Evolutionary conservation across 2,329 filamentous ascomycete genomes (phyloP), one percentile per base, ranked within the genome.

Genomic region (Fusarium sp.): DNA sequence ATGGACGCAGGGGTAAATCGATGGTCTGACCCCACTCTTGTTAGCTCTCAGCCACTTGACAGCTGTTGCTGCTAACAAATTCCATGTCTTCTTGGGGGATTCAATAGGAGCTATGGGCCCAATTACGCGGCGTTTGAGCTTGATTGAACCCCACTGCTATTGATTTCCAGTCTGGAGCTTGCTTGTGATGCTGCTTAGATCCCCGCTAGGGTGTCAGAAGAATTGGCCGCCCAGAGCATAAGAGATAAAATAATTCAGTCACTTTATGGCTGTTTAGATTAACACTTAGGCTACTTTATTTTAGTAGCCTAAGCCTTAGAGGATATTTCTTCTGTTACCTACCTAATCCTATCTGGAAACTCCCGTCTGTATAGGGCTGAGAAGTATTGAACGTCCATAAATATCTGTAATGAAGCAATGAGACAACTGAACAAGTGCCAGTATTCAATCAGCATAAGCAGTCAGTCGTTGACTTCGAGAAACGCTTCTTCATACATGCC

Each of bases 1-100:
- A 70, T 70, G 45, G 70, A 71, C 62, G 72, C 73, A 75, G 72
- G 73, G 73, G 73, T 66, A 32, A 54, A 43, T 53, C 44, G 29
- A 38, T 40, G 51, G 47, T 15, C 49, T 44, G 65, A 57, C 44
- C 64, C 73, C 67, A 69, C 71, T 72, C 64, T 55, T 68, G 55
- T 58, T 57, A 65, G 43, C 43, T 62, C 30, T 67, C 38, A 59
- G 64, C 65, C 64, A 72, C 60, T 67, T 73, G 70, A 65, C 64
- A 65, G 64, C 69, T 67, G 61, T 54, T 59, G 34, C 43, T 67
- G 41, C 65, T 69, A 73, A 71, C 65, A 64, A 24, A 59, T 53
- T 62, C 53, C 54, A 49, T 53, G 49, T 52, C 59, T 41, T 48
- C 38, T 34, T 24, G 41, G 27, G 20, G 30, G 12, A 53, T 20